Evolutionary conservation across 2,329 filamentous ascomycete genomes (phyloP), one percentile per base, ranked within the genome.

Genomic region (Teratosphaeriaceae sp.): DNA sequence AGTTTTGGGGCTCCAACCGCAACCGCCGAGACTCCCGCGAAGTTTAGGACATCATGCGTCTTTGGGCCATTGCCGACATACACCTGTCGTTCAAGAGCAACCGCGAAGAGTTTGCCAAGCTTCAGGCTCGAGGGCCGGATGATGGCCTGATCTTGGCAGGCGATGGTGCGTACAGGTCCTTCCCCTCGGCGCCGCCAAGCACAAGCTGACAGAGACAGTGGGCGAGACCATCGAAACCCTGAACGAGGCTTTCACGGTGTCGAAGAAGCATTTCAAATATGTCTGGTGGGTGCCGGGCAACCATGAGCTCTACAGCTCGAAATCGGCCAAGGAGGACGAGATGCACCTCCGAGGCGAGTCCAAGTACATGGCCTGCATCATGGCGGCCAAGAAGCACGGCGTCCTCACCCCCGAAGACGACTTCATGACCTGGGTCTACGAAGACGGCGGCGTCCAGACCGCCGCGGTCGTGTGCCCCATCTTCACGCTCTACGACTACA

Each of bases 401-500:
- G 69, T 79, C 12, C 60, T 69, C 44, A 79, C 75, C 5, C 76
- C 76, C 9, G 75, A 78, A 52, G 76, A 79, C 54, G 71, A 74
- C 4, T 79, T 66, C 50, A 63, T 65, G 24, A 59, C 68, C 18
- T 79, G 75, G 75, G 48, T 53, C 5, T 63, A 62, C 46, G 48
- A 51, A 18, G 51, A 53, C 26, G 46, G 50, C 2, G 74, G 72
- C n/a, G 65, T 68, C 6, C 71, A 69, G 18, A 65, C 65, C 3
- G 69, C 69, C 4, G 71, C 63, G 5, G 46, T 79, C 27, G 67
- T 79, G 30, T 73, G 71, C 23, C 76, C 73, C 23, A 68, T 77
- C 38, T 79, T 79, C 64, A 78, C 75, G 1, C 63, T 79, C 12
- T 79, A 79, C 63, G 76, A 79, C 60, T 79, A 79, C 60, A 73